A percentile compares a stretch with the other conserved stretches of the same genome.
These are phyloP conservation scores for Neurospora sp. DNA, from an alignment of 495 filamentous ascomycete genomes.

Conservation along the genomic window DNA sequence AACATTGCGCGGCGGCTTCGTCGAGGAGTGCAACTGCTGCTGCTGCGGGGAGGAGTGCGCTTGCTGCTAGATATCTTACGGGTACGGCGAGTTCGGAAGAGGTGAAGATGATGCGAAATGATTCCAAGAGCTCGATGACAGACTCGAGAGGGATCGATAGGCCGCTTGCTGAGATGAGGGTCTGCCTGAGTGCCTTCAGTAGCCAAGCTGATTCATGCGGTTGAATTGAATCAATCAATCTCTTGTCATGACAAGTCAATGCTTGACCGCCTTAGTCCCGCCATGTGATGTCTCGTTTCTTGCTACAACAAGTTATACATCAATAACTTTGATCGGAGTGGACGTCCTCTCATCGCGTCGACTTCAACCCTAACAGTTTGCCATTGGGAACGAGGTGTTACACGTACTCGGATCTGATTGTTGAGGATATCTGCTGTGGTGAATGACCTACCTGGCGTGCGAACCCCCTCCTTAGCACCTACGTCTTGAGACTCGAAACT, in stretches of 20 bases:
- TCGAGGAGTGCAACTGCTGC: slow-evolving; percentile 22
- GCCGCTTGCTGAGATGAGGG: background rate
- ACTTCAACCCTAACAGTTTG: background rate
- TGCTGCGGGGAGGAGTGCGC: slow-evolving; percentile 16
- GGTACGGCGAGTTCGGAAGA: background rate
- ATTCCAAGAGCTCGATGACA: background rate
- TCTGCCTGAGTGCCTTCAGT: background rate
- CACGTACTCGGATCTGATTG: background rate
- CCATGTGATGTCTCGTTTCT: background rate
- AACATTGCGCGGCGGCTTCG: slow-evolving; percentile 18
- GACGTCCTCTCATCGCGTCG: background rate
- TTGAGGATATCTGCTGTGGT: background rate
- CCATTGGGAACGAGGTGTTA: background rate
- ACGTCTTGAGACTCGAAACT: background rate
- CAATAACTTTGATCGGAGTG: background rate
- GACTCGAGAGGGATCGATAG: background rate
- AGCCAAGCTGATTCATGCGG: background rate
- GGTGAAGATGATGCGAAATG: background rate
- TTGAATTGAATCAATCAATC: background rate
- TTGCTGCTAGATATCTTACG: slow-evolving; percentile 13
- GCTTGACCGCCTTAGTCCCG: background rate
- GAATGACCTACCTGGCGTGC: background rate
- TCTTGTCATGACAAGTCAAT: background rate
- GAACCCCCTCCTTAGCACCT: background rate
- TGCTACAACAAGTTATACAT: background rate